Conservation (phyloP, 345 rosid genomes). For the Hibiscus trionum region DNA sequence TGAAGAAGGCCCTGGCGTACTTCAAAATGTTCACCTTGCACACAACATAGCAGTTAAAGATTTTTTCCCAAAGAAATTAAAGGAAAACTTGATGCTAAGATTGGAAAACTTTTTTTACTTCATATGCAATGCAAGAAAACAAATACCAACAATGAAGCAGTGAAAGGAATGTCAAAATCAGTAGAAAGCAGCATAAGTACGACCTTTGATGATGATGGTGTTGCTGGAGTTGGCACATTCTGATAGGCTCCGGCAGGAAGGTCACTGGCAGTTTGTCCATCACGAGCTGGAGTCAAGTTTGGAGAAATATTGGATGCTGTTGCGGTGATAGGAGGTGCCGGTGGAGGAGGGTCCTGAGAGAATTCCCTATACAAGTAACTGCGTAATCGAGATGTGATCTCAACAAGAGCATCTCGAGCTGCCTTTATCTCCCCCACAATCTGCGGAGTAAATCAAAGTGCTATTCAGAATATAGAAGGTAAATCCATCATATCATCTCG, state of each 20-base stretch:
- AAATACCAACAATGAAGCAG: not conserved
- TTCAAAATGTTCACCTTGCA: not conserved
- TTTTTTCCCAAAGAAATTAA: not conserved
- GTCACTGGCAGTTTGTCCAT: constrained; percentile 34
- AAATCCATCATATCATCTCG: not conserved
- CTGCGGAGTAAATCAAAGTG: constrained; percentile 33
- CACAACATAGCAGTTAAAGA: not conserved
- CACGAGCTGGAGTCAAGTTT: constrained; percentile 33
- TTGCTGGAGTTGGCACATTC: constrained; percentile 33
- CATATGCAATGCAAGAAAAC: not conserved
- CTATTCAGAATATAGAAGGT: constrained; percentile 13
- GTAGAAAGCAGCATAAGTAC: not conserved
- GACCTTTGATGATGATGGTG: constrained; percentile 51
- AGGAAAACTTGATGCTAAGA: not conserved
- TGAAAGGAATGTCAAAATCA: not conserved
- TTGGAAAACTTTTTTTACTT: not conserved
- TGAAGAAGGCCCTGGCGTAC: not conserved
- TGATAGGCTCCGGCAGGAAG: constrained; percentile 26
- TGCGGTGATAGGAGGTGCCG: constrained; percentile 31
- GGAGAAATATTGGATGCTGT: constrained; percentile 46
- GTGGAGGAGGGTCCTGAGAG: constrained; percentile 42
- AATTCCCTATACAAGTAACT: constrained; percentile 65
- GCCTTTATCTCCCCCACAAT: constrained; percentile 87
- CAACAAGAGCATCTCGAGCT: constrained; percentile 91
- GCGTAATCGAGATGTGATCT: constrained; percentile 66